Percentiles rank a stretch among this genome's conserved stretches.
These are phyloP conservation scores for Dimocarpus longan DNA, from an alignment of 345 rosid genomes.

Conservation along the genomic window DNA sequence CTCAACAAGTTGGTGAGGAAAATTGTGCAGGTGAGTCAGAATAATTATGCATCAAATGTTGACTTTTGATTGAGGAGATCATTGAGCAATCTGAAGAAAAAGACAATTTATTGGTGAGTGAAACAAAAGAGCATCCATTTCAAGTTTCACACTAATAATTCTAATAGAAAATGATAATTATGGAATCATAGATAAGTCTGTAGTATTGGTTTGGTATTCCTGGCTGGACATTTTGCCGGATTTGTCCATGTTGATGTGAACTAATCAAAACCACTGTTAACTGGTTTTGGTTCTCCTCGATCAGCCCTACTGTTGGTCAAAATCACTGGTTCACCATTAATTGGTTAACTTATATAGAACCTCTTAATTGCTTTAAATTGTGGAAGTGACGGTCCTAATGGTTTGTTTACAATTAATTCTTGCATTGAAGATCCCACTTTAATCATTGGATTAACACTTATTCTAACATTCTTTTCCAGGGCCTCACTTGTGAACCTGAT, in stretches of 20 bases:
- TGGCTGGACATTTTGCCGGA: background rate
- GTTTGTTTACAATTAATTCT: background rate
- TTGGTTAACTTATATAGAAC: background rate
- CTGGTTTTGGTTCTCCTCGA: background rate
- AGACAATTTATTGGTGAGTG: conserved; percentile 81
- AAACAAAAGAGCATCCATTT: background rate
- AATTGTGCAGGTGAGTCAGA: conserved; percentile 92
- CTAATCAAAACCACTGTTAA: background rate
- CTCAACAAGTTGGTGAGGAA: conserved; percentile 77
- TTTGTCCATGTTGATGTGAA: background rate
- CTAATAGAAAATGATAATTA: background rate
- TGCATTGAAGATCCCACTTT: background rate
- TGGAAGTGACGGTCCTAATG: background rate
- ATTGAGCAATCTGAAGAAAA: conserved; percentile 72
- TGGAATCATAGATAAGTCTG: background rate
- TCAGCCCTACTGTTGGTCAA: background rate
- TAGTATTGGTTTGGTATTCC: background rate
- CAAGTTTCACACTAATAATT: background rate
- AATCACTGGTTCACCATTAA: background rate
- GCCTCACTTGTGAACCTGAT: background rate
- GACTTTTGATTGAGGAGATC: conserved; percentile 85
- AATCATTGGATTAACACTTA: background rate
- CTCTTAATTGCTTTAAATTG: background rate
- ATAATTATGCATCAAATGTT: conserved; percentile 94
- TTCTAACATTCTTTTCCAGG: background rate